Evolutionary conservation across 805 yeast species (phyloP).

Genomic region (Kregervanrija pseudodelftensis): DNA sequence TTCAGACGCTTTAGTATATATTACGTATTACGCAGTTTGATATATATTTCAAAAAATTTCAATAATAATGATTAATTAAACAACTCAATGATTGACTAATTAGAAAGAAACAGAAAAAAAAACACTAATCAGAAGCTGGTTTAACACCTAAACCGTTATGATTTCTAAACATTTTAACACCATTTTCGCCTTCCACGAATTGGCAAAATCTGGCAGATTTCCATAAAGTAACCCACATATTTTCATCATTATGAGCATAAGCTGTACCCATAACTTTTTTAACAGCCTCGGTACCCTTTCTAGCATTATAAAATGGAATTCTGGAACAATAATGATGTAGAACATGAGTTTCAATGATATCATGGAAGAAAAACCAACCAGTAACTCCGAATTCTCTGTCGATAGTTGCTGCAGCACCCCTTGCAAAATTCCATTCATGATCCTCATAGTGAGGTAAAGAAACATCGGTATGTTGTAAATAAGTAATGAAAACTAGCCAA

Average conservation of each 20-base stretch:
- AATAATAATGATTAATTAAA: no score
- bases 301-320: constrained; percentile 84
- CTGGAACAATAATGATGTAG: constrained; percentile 78
- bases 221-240: constrained; percentile 66
- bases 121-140: constrained; percentile 6
- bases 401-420: constrained; percentile 87
- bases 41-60: no score
- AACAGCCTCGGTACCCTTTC: constrained; percentile 71
- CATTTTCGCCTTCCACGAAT: constrained; percentile 66
- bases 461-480: constrained; percentile 77
- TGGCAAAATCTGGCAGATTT: constrained; percentile 60
- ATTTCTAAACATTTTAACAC: constrained; percentile 71
- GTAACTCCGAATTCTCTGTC: constrained; percentile 79
- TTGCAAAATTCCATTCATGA: constrained; percentile 73
- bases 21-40: no score
- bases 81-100: no score
- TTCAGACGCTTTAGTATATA: no score
- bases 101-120: no score
- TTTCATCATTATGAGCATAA: constrained; percentile 59
- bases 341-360: constrained; percentile 86
- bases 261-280: constrained; percentile 81
- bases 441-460: constrained; percentile 74
- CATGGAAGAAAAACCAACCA: constrained; percentile 77
- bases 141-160: constrained; percentile 50
- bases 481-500: constrained; percentile 85